Evolutionary conservation across 495 filamentous ascomycete genomes (phyloP).

Genomic region (Aspergillus sclerotiicarbonarius): DNA sequence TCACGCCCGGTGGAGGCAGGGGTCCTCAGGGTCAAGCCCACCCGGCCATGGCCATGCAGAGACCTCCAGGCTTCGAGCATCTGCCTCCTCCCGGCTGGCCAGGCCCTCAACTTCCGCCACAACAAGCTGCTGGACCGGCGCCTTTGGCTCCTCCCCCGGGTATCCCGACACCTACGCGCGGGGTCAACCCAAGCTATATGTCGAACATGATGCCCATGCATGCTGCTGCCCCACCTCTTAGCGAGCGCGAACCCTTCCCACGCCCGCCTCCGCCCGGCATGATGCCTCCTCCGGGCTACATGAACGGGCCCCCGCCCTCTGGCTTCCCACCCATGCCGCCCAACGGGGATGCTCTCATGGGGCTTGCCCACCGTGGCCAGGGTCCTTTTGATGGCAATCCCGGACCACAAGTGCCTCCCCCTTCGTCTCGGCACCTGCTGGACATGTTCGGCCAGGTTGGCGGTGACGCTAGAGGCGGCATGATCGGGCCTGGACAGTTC

Average conservation of each 20-base stretch:
- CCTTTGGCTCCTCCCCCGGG: conserved; percentile 49
- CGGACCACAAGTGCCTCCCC: conserved; percentile 40
- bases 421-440: conserved; percentile 43
- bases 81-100: conserved; percentile 45
- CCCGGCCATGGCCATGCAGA: conserved; percentile 41
- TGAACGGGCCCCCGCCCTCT: conserved; percentile 44
- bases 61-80: conserved; percentile 51
- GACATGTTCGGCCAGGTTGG: conserved; percentile 48
- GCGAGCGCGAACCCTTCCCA: conserved; percentile 41
- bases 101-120: conserved; percentile 34
- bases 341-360: conserved; percentile 44
- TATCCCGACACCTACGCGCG: conserved; percentile 39
- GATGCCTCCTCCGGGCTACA: conserved; percentile 53
- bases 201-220: conserved; percentile 47
- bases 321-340: conserved; percentile 48
- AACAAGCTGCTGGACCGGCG: conserved; percentile 36
- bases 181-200: conserved; percentile 42
- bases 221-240: conserved; percentile 33
- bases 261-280: conserved; percentile 46
- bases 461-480: conserved; percentile 37
- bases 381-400: conserved; percentile 40
- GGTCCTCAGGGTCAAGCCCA: conserved; percentile 33
- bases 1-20: conserved; percentile 39
- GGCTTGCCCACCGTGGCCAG: conserved; percentile 33
- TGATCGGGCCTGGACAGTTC: conserved; percentile 44